Evolutionary conservation across 2,329 filamentous ascomycete species (phyloP).

Genomic region (Raffaelea ambrosiae): DNA sequence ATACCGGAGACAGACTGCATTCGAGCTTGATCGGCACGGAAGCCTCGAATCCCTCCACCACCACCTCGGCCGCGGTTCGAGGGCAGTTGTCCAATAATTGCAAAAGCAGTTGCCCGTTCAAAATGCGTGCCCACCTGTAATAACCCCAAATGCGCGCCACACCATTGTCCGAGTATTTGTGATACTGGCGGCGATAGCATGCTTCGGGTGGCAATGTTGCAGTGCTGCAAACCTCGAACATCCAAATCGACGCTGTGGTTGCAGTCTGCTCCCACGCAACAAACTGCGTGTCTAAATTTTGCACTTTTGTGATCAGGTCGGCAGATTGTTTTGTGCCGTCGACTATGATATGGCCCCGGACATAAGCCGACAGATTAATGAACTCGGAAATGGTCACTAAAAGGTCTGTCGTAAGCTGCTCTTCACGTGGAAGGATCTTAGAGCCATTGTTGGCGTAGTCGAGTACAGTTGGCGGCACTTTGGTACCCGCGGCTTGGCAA

Average conservation of each 20-base stretch:
- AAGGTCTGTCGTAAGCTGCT: constrained; percentile 29
- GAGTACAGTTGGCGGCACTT: constrained; percentile 31
- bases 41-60: neutral
- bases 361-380: constrained; percentile 27
- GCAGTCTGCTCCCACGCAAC: constrained; percentile 27
- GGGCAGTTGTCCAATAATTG: constrained; percentile 29
- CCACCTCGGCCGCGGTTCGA: neutral
- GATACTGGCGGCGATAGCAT: constrained; percentile 44
- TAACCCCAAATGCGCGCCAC: constrained; percentile 49
- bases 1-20: no score
- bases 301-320: constrained; percentile 27
- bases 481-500: constrained; percentile 28
- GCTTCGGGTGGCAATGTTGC: constrained; percentile 26
- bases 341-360: constrained; percentile 23
- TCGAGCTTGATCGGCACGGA: neutral
- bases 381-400: constrained; percentile 30
- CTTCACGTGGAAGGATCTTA: constrained; percentile 24
- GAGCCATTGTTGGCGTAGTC: constrained; percentile 31
- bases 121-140: constrained; percentile 49
- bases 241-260: constrained; percentile 23
- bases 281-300: constrained; percentile 31
- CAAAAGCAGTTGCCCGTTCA: constrained; percentile 42
- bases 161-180: constrained; percentile 46
- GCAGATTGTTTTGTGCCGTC: constrained; percentile 28
- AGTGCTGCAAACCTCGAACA: constrained; percentile 23